Percentiles rank a stretch among this genome's conserved stretches.
Conservation (phyloP, 2,329 filamentous ascomycete genomes). For the Fusarium longipes region DNA sequence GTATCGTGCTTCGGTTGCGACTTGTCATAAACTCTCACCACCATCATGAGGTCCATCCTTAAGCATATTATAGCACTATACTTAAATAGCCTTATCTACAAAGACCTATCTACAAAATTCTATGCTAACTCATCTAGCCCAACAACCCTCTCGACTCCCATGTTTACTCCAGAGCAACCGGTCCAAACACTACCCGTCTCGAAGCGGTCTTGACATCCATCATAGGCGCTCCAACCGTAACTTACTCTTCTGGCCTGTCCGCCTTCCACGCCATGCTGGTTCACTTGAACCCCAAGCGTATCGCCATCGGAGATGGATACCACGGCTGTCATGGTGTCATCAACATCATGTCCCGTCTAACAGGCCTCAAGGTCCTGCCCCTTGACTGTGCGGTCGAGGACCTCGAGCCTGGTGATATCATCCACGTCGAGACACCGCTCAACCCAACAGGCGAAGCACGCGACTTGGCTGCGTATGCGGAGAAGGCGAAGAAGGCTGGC, state of each 20-base stretch:
- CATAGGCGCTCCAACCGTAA: conserved; percentile 75
- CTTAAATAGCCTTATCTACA: background rate
- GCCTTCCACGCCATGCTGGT: conserved; percentile 90
- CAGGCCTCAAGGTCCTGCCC: conserved; percentile 76
- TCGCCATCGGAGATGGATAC: conserved; percentile 88
- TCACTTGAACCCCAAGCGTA: conserved; percentile 82
- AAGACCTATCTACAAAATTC: background rate
- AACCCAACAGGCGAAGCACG: conserved; percentile 89
- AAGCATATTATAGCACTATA: background rate
- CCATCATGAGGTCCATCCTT: background rate
- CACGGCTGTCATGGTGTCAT: conserved; percentile 94
- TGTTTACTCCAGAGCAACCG: conserved; percentile 84
- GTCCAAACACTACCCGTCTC: conserved; percentile 84
- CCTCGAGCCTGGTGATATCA: conserved; percentile 80
- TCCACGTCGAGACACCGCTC: conserved; percentile 92
- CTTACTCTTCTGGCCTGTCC: conserved; percentile 86
- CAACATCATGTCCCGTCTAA: conserved; percentile 77
- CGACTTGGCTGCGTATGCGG: conserved; percentile 76
- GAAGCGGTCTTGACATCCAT: conserved; percentile 83
- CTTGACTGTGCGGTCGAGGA: conserved; percentile 75
- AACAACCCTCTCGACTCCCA: conserved; percentile 69
- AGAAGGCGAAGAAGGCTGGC: conserved; percentile 76
- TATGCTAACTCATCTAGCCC: conserved; percentile 53
- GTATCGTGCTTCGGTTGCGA: background rate
- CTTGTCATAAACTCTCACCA: background rate